Base-by-base conservation (phyloP, 179 eudicot species). In the Gypsophila paniculata region DNA sequence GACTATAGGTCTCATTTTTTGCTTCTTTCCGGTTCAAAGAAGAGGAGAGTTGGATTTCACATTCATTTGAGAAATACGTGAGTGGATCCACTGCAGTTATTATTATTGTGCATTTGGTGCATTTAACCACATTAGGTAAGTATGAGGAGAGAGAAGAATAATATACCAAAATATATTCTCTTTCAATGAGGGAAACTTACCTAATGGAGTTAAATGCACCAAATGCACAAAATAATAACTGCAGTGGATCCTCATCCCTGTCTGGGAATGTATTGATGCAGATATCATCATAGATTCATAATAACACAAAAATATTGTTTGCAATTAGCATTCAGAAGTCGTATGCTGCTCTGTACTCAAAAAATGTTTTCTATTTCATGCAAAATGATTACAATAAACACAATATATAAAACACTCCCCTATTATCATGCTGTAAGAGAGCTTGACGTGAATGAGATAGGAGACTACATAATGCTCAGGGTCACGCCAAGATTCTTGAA, bases 1-100 rank as follows among this genome's bases (percentile, higher is more conserved):
- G 64, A 74, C 76, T 19, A 46, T 68, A 55, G 84, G 81, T n/a
- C 72, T 81, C 49, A 46, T 77, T 46, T 67, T 74, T 68, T 81
- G 76, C 75, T 65, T 81, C 81, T 25, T 12, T 17, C 75, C 84
- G 12, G 66, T 81, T 42, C 84, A 77, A 29, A 67, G 71, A 13
- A 74, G 71, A 70, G 64, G 72, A 11, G 53, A 77, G 19, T 73
- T 76, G 19, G 61, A 23, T 54, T 76, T 38, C 61, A 13, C 70
- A 62, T 77, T 81, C 65, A 61, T 63, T 22, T 77, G 57, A 61
- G 25, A 23, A 48, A 26, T 29, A 6, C n/a, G n/a, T n/a, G n/a
- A n/a, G n/a, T n/a, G n/a, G n/a, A n/a, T n/a, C n/a, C n/a, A n/a
- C n/a, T n/a, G n/a, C n/a, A n/a, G n/a, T n/a, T n/a, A n/a, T n/a